Percentiles rank a stretch among this genome's conserved stretches.
Evolutionary conservation across 2,329 filamentous ascomycete genomes (phyloP).

Genomic region (Arthrobotrys pseudoclavata): DNA sequence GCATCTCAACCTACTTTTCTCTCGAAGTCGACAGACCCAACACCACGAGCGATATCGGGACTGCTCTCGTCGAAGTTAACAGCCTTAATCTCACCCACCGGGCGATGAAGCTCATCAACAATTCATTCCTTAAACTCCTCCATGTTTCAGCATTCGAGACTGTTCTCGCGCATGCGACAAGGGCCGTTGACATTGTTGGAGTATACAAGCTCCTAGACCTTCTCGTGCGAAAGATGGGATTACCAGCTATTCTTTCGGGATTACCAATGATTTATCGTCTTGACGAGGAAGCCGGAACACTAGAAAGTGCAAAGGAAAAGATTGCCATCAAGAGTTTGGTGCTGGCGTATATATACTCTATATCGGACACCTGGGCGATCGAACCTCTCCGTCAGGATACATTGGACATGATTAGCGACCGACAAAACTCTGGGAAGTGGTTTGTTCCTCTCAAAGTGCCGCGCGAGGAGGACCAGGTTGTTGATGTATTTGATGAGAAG

Average conservation of each 20-base stretch:
- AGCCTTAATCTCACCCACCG: constrained; percentile 61
- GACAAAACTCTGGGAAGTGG: constrained; percentile 83
- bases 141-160: constrained; percentile 93
- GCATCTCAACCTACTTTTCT: constrained; percentile 82
- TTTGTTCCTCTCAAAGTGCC: constrained; percentile 80
- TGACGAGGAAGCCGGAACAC: constrained; percentile 82
- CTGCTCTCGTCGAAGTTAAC: constrained; percentile 67
- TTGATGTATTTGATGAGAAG: constrained; percentile 68
- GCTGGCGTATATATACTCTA: constrained; percentile 87
- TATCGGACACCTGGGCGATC: constrained; percentile 83
- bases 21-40: constrained; percentile 74
- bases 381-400: constrained; percentile 80
- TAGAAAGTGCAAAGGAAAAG: constrained; percentile 77
- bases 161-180: constrained; percentile 79
- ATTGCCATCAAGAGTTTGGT: constrained; percentile 85
- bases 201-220: constrained; percentile 82
- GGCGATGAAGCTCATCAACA: constrained; percentile 65
- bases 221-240: constrained; percentile 81
- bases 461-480: constrained; percentile 68
- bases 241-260: constrained; percentile 83
- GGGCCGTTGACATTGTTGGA: constrained; percentile 80
- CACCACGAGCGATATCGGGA: constrained; percentile 72
- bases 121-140: constrained; percentile 79
- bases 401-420: constrained; percentile 79
- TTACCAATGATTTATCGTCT: constrained; percentile 90